These are phyloP conservation scores for Dictyostelium brefeldianum DNA, from an alignment of 78 protist genomes.

Conservation along the genomic window DNA sequence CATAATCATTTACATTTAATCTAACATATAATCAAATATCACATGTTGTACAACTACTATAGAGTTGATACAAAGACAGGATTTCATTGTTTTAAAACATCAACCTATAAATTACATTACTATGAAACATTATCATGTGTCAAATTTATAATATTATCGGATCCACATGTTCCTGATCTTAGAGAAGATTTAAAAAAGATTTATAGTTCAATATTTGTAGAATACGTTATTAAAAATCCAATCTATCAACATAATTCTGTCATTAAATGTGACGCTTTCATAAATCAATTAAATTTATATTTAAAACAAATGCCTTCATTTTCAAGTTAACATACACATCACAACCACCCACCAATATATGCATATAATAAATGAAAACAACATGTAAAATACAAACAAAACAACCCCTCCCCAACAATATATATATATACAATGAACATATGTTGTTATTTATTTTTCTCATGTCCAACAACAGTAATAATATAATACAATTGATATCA, in stretches of 20 bases:
- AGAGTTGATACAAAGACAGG: constrained; percentile 59
- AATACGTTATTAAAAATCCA: constrained; percentile 85
- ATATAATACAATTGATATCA: too few relatives aligned
- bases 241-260: constrained; percentile 44
- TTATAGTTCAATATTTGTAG: constrained; percentile 72
- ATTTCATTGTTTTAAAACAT: constrained; percentile 79
- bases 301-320: constrained; percentile 34
- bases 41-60: too few relatives aligned
- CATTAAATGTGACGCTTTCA: constrained; percentile 54
- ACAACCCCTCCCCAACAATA: too few relatives aligned
- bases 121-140: constrained; percentile 84
- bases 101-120: constrained; percentile 79
- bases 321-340: neutral
- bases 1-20: too few relatives aligned
- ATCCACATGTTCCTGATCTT: constrained; percentile 74
- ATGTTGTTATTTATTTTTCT: too few relatives aligned
- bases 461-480: too few relatives aligned
- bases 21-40: neutral
- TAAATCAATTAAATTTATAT: constrained; percentile 50
- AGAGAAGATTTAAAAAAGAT: constrained; percentile 78
- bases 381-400: too few relatives aligned
- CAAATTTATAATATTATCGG: constrained; percentile 77
- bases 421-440: too few relatives aligned
- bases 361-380: too few relatives aligned
- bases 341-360: too few relatives aligned